These are phyloP conservation scores for Podospora anserina DNA, from an alignment of 495 filamentous ascomycete genomes.

Conservation along the genomic window DNA sequence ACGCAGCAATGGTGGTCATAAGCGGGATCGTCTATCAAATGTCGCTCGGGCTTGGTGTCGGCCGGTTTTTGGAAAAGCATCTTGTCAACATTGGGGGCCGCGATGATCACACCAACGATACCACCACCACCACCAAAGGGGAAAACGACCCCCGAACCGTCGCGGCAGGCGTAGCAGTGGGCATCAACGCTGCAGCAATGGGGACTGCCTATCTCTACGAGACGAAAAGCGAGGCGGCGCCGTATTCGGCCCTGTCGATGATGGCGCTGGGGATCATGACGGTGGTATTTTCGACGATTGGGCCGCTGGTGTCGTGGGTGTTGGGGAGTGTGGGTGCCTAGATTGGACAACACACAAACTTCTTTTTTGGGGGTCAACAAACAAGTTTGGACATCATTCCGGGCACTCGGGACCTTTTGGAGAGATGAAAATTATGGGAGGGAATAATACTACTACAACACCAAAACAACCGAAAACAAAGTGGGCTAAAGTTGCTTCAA, in stretches of 20 bases:
- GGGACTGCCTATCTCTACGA: constrained; percentile 49
- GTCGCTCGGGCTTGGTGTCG: constrained; percentile 33
- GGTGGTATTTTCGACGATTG: constrained; percentile 41
- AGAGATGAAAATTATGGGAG: background rate
- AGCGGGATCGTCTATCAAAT: constrained; percentile 48
- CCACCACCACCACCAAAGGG: background rate
- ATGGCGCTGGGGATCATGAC: constrained; percentile 47
- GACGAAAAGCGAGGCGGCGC: constrained; percentile 42
- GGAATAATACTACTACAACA: background rate
- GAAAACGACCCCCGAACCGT: constrained; percentile 32
- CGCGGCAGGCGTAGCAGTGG: constrained; percentile 45
- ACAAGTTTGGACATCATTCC: background rate
- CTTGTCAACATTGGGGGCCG: constrained; percentile 5
- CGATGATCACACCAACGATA: background rate
- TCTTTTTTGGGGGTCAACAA: background rate
- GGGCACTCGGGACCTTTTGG: background rate
- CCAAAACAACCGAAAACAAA: background rate
- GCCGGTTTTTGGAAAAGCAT: constrained; percentile 36
- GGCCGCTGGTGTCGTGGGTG: constrained; percentile 30
- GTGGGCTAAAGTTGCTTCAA: background rate
- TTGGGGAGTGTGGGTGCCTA: constrained; percentile 17
- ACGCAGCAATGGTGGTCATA: constrained; percentile 45
- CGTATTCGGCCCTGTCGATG: constrained; percentile 49
- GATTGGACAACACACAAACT: background rate
- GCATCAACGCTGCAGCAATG: constrained; percentile 52